Conservation (phyloP, 495 filamentous ascomycete species). For the Venustampulla echinocandica region DNA sequence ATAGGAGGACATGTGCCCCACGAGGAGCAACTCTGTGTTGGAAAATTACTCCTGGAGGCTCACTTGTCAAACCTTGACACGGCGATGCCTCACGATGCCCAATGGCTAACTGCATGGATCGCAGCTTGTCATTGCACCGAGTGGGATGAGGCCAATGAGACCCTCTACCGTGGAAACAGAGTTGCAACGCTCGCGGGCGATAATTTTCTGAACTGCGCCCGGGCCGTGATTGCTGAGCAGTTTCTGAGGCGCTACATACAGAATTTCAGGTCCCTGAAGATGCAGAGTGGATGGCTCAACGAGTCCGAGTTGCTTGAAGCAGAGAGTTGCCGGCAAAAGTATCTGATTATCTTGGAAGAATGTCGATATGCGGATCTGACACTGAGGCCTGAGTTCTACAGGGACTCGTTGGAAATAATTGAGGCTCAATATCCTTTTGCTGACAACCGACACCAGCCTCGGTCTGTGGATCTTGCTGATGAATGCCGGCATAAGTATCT, state of each 20-base stretch:
- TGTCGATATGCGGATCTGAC: neutral
- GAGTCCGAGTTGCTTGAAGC: neutral
- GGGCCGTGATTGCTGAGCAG: conserved; percentile 5
- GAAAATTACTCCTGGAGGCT: conserved; percentile 1
- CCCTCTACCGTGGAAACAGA: neutral
- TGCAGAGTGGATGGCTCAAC: neutral
- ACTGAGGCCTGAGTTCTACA: neutral
- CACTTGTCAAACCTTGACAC: neutral
- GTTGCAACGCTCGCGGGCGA: neutral
- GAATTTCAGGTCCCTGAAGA: neutral
- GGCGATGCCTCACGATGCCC: neutral
- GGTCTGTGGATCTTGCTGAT: neutral
- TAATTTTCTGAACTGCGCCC: neutral
- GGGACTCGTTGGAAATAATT: neutral
- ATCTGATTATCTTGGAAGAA: conserved; percentile 4
- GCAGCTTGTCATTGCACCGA: neutral
- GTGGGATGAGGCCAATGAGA: conserved; percentile 6
- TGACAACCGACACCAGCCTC: neutral
- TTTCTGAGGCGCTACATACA: conserved; percentile 2
- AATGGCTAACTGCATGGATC: neutral
- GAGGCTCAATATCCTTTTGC: neutral
- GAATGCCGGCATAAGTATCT: conserved; percentile 1
- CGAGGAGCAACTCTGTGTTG: neutral
- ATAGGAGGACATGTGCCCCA: neutral
- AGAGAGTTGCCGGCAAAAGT: neutral